These are phyloP conservation scores for Elongisporangium prolatum DNA, from an alignment of 352 stramenopile species.

Conservation along the genomic window DNA sequence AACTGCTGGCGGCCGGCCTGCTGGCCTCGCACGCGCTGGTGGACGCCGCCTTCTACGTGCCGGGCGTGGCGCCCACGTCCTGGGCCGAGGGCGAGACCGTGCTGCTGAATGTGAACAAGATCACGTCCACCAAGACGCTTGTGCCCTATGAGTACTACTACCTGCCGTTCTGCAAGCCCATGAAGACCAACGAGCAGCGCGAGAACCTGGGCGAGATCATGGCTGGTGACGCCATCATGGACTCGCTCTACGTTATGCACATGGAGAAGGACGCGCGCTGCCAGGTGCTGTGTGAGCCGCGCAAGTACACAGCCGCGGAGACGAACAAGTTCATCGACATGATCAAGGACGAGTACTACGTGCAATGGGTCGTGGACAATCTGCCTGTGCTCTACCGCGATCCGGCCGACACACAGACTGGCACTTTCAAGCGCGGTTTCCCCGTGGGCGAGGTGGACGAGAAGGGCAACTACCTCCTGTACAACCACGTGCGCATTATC, in stretches of 20 bases:
- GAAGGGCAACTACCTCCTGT: constrained; percentile 92
- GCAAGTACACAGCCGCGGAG: constrained; percentile 78
- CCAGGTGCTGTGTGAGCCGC: constrained; percentile 87
- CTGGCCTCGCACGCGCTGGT: constrained; percentile 17
- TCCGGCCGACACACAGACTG: constrained; percentile 59
- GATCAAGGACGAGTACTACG: constrained; percentile 94
- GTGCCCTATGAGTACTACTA: constrained; percentile 99
- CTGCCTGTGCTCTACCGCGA: constrained; percentile 86
- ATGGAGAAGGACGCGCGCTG: constrained; percentile 89
- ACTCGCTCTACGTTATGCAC: constrained; percentile 86
- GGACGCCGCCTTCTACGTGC: constrained; percentile 78
- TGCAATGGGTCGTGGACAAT: constrained; percentile 94
- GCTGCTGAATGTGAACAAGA: constrained; percentile 96
- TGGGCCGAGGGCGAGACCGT: constrained; percentile 83
- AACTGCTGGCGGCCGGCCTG: constrained; percentile 21
- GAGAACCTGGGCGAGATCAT: constrained; percentile 94
- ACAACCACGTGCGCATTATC: constrained; percentile 98
- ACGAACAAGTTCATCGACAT: constrained; percentile 84
- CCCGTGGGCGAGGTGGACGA: constrained; percentile 91
- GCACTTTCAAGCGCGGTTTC: constrained; percentile 88
- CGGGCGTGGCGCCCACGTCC: constrained; percentile 77
- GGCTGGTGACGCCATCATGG: constrained; percentile 88
- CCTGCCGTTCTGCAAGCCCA: constrained; percentile 90
- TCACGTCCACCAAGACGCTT: constrained; percentile 97
- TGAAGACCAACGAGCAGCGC: constrained; percentile 75